Evolutionary conservation across 495 filamentous ascomycete genomes (phyloP).

Genomic region (Penicillium verhagenii): DNA sequence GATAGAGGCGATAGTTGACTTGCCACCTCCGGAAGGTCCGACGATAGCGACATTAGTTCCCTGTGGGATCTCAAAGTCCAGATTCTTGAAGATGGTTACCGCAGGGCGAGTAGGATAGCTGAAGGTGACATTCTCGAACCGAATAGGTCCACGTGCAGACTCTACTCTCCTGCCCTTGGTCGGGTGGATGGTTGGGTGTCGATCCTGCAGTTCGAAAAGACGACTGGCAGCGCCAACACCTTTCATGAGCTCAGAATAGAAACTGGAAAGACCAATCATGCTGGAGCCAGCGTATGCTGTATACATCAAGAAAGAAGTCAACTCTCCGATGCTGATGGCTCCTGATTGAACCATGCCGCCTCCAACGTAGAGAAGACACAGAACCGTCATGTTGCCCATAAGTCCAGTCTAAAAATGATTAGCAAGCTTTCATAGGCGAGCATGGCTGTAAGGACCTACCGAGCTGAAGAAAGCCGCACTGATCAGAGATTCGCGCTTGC

Average conservation of each 20-base stretch:
- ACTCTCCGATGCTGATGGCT: conserved; percentile 82
- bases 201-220: conserved; percentile 93
- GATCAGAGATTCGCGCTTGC: conserved; percentile 79
- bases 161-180: conserved; percentile 74
- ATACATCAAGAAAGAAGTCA: conserved; percentile 99
- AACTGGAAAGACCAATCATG: conserved; percentile 89
- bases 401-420: conserved; percentile 62
- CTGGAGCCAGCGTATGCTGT: conserved; percentile 88
- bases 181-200: conserved; percentile 78
- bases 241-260: conserved; percentile 99
- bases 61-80: conserved; percentile 87
- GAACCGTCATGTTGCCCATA: conserved; percentile 91
- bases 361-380: conserved; percentile 88
- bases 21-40: conserved; percentile 90
- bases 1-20: conserved; percentile 88
- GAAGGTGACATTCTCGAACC: conserved; percentile 80
- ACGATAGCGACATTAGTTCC: conserved; percentile 96
- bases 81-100: conserved; percentile 83
- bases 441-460: conserved; percentile 34
- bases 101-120: conserved; percentile 89
- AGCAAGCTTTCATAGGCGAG: conserved; percentile 7
- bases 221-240: conserved; percentile 94
- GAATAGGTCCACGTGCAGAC: conserved; percentile 83
- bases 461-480: conserved; percentile 88
- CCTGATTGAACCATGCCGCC: conserved; percentile 85